Conservation (phyloP, 495 filamentous ascomycete species). For the Acidiella bohemica region DNA sequence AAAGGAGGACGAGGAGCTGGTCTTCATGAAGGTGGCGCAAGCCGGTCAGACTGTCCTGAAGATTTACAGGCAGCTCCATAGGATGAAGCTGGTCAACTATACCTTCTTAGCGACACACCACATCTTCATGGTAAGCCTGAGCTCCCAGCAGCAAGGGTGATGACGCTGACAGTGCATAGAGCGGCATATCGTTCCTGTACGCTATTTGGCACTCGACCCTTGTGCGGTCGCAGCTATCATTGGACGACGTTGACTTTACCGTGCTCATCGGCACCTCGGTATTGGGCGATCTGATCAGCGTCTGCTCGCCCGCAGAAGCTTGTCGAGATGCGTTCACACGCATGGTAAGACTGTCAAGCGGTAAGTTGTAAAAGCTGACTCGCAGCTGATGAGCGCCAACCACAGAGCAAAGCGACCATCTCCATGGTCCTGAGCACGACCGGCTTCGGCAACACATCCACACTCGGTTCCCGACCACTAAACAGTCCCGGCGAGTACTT, state of each 20-base stretch:
- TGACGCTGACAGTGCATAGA: constrained; percentile 3
- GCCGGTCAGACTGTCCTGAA: constrained; percentile 85
- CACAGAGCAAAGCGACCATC: constrained; percentile 85
- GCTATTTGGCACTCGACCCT: constrained; percentile 92
- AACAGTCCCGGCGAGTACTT: constrained; percentile 13
- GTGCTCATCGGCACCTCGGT: constrained; percentile 91
- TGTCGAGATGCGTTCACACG: constrained; percentile 91
- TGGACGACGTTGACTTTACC: constrained; percentile 94
- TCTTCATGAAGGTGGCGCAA: constrained; percentile 88
- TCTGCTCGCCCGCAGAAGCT: constrained; percentile 68
- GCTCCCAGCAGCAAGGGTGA: neutral
- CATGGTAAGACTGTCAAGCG: too few species aligned
- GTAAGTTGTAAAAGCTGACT: too few species aligned
- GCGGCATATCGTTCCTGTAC: constrained; percentile 90
- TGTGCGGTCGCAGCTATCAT: constrained; percentile 39
- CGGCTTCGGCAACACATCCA: constrained; percentile 14
- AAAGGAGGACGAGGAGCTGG: constrained; percentile 73
- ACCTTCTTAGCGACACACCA: constrained; percentile 96
- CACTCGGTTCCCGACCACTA: constrained; percentile 11
- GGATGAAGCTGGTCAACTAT: constrained; percentile 81
- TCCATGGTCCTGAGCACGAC: constrained; percentile 71
- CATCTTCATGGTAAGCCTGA: constrained; percentile 64
- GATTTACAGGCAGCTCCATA: constrained; percentile 79
- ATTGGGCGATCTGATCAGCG: constrained; percentile 57
- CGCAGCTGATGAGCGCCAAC: too few species aligned